Base-by-base conservation (phyloP, 78 protist species). In the Thecamonas trahens region DNA sequence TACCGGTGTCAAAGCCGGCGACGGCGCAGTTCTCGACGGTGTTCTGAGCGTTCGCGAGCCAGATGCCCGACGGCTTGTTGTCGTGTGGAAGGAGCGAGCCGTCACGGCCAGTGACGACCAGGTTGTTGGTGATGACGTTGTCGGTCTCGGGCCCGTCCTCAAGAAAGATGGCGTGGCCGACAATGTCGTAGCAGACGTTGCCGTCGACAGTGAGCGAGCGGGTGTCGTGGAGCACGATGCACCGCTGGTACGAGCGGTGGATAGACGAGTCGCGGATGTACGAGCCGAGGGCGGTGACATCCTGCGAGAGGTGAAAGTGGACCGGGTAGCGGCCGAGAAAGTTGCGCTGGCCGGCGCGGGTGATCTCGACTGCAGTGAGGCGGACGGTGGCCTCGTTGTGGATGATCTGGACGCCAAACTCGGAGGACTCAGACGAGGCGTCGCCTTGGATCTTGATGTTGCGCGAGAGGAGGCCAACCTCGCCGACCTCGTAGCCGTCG, bases 121-220 rank as follows among this genome's bases (percentile, higher is more conserved):
- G 28, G 55, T 76, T 76, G 39, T 40, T 22, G 6, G 22, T 20
- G 2, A 82, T 24, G 0, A 2, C 14, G 63, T 82, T 82, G 22
- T 13, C 45, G 31, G 58, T 45, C 60, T 82, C 87, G 38, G 61
- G 64, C 26, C 82, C 87, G 59, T 82, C 87, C 52, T 76, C 72
- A 26, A 74, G 8, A 76, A 82, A 76, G 74, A 18, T 68, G 11
- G 77, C 62, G 59, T 82, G 87, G 5, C 87, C 87, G 50, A 65
- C 34, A 0, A 64, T 44, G 34, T 74, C 67, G 61, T 53, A 82
- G 17, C 65, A 77, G 39, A 74, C 69, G 50, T 74, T 76, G 38
- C 74, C 58, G 24, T 67, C 24, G 1, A 82, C 52, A 6, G 35
- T n/a, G 32, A 67, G n/a, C 5, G 70, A 62, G 60, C 74, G 67